phyloP scores from a whole-genome alignment of 768 basidiomycete species.

The Paxillus ammoniavirescens region DNA sequence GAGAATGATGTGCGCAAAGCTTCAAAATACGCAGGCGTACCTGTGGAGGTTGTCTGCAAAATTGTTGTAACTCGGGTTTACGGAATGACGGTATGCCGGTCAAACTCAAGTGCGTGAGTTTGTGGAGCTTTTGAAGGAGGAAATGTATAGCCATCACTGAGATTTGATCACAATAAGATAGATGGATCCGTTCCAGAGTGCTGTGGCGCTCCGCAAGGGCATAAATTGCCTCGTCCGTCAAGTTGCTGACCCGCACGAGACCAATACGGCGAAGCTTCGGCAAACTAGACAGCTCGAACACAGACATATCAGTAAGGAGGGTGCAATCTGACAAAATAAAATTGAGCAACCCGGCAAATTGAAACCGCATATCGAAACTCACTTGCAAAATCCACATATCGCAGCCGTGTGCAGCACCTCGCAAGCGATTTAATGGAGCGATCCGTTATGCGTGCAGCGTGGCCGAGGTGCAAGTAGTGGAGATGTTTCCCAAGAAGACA shows the following conservation, averaged over 20 bases:
- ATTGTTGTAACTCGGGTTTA: slow-evolving; percentile 79
- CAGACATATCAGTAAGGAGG: slow-evolving; percentile 88
- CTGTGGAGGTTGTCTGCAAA: slow-evolving; percentile 84
- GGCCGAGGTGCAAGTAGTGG: slow-evolving; percentile 94
- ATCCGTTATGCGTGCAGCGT: slow-evolving; percentile 88
- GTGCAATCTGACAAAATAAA: slow-evolving; percentile 67
- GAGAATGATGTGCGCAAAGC: background rate
- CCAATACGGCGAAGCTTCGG: slow-evolving; percentile 93
- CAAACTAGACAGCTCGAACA: slow-evolving; percentile 84
- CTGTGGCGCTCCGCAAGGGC: slow-evolving; percentile 82
- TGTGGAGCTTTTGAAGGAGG: slow-evolving; percentile 83
- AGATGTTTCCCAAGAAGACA: slow-evolving; percentile 87
- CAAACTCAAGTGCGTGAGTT: slow-evolving; percentile 90
- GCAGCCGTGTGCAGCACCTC: slow-evolving; percentile 80
- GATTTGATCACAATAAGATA: slow-evolving; percentile 96
- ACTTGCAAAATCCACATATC: slow-evolving; percentile 98
- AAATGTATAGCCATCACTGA: slow-evolving; percentile 89
- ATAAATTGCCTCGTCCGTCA: slow-evolving; percentile 93
- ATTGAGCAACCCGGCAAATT: slow-evolving; percentile 7
- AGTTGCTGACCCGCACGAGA: slow-evolving; percentile 86
- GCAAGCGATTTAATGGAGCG: slow-evolving; percentile 81
- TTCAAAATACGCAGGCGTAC: slow-evolving; percentile 43
- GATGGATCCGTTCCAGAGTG: slow-evolving; percentile 91
- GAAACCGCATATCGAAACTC: slow-evolving; percentile 30
- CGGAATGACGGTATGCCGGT: slow-evolving; percentile 97